Percentiles rank a stretch among this genome's conserved stretches.
phyloP scores from a whole-genome alignment of 1,284 basidiomycete genomes.

The Heterobasidion irregulare region DNA sequence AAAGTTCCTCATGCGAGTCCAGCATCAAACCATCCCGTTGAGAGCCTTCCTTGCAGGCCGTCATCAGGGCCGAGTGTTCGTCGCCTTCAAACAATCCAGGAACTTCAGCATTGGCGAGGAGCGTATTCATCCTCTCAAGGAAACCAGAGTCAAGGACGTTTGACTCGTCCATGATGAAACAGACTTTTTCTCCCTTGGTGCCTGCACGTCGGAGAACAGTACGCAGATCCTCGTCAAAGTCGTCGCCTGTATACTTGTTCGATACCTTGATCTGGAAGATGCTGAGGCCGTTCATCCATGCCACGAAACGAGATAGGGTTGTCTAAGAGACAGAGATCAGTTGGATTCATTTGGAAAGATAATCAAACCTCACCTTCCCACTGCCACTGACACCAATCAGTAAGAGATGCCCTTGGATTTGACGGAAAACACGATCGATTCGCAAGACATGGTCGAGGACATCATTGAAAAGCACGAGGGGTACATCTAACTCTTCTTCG shows the following conservation, averaged over 20 bases:
- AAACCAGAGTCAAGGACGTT: constrained; percentile 99
- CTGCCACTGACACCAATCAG: constrained; percentile 97
- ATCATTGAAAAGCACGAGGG: constrained; percentile 97
- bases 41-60: constrained; percentile 97
- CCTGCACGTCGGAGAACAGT: constrained; percentile 90
- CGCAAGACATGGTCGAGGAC: constrained; percentile 96
- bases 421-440: constrained; percentile 98
- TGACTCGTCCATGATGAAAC: constrained; percentile 99
- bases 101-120: constrained; percentile 99
- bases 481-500: constrained; percentile 96
- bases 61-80: constrained; percentile 95
- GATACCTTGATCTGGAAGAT: constrained; percentile 99
- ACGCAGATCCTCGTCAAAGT: constrained; percentile 97
- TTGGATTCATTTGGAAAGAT: constrained; percentile 5
- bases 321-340: constrained; percentile 48
- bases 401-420: constrained; percentile 93
- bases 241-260: constrained; percentile 96
- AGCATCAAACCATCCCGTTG: constrained; percentile 97
- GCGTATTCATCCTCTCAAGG: constrained; percentile 97
- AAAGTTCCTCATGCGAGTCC: constrained; percentile 95
- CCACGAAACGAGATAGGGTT: constrained; percentile 95
- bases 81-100: constrained; percentile 98
- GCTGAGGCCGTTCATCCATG: constrained; percentile 98
- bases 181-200: constrained; percentile 98
- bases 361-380: constrained; percentile 69